Evolutionary conservation across 495 filamentous ascomycete genomes (phyloP).

Genomic region (Aspergillus coremiiformis): DNA sequence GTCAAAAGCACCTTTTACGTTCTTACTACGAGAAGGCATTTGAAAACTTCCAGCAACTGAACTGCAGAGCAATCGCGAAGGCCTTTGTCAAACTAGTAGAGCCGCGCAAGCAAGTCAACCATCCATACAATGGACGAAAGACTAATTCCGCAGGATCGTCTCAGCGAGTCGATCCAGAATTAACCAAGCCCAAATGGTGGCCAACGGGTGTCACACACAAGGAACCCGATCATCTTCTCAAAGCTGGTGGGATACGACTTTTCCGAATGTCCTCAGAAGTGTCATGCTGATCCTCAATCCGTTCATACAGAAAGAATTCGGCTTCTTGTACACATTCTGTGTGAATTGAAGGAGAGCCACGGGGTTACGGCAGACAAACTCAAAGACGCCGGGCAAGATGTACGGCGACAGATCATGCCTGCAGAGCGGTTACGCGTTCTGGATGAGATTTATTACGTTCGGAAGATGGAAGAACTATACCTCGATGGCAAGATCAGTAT

Average conservation of each 20-base stretch:
- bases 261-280: neutral
- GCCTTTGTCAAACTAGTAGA: constrained; percentile 68
- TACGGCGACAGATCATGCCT: constrained; percentile 33
- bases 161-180: constrained; percentile 33
- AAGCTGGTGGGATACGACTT: constrained; percentile 46
- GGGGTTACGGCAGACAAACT: constrained; percentile 37
- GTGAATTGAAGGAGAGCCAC: constrained; percentile 35
- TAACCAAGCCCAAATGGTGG: constrained; percentile 69
- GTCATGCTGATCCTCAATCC: neutral
- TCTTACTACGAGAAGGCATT: constrained; percentile 58
- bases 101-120: constrained; percentile 68
- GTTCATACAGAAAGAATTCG: constrained; percentile 48
- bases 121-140: constrained; percentile 64
- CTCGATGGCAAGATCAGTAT: constrained; percentile 54
- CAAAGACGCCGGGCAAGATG: constrained; percentile 38
- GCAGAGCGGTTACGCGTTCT: constrained; percentile 35
- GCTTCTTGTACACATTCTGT: constrained; percentile 57
- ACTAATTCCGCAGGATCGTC: constrained; percentile 32
- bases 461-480: constrained; percentile 54
- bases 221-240: constrained; percentile 76
- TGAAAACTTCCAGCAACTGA: constrained; percentile 59
- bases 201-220: constrained; percentile 58
- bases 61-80: constrained; percentile 65
- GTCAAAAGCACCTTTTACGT: constrained; percentile 49
- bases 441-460: constrained; percentile 62